phyloP scores from a whole-genome alignment of 495 filamentous ascomycete genomes.

The Penicillium paradoxum region DNA sequence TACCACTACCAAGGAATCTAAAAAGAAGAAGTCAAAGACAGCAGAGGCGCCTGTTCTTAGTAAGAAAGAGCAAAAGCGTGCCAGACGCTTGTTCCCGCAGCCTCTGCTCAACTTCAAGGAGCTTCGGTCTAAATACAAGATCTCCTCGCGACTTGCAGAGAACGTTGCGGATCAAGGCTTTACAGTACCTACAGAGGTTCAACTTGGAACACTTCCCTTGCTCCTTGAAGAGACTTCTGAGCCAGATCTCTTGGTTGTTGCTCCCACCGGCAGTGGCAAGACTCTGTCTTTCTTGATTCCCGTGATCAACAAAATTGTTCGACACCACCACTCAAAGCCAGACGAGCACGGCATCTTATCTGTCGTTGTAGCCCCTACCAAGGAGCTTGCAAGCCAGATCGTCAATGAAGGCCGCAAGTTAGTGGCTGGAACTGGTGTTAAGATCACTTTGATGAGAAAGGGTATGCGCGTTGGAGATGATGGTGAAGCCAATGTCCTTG shows the following conservation, averaged over 20 bases:
- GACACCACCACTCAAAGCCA: constrained; percentile 41
- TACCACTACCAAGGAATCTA: constrained; percentile 42
- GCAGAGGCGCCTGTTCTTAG: constrained; percentile 32
- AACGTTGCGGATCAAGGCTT: constrained; percentile 86
- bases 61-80: constrained; percentile 51
- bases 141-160: constrained; percentile 63
- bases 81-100: constrained; percentile 59
- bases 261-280: constrained; percentile 97
- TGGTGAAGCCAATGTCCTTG: constrained; percentile 29
- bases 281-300: constrained; percentile 89
- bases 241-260: constrained; percentile 77
- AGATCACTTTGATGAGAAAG: constrained; percentile 78
- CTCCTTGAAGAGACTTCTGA: constrained; percentile 50
- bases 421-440: constrained; percentile 68
- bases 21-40: constrained; percentile 48
- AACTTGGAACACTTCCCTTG: constrained; percentile 78
- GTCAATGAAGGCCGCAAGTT: constrained; percentile 87
- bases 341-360: constrained; percentile 49
- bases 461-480: constrained; percentile 58
- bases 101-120: constrained; percentile 75
- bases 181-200: constrained; percentile 83
- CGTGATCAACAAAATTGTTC: constrained; percentile 67
- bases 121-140: constrained; percentile 60
- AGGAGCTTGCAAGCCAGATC: constrained; percentile 88
- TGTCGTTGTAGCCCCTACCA: constrained; percentile 84